Conservation (phyloP, 345 rosid genomes). For the Brassica cretica region DNA sequence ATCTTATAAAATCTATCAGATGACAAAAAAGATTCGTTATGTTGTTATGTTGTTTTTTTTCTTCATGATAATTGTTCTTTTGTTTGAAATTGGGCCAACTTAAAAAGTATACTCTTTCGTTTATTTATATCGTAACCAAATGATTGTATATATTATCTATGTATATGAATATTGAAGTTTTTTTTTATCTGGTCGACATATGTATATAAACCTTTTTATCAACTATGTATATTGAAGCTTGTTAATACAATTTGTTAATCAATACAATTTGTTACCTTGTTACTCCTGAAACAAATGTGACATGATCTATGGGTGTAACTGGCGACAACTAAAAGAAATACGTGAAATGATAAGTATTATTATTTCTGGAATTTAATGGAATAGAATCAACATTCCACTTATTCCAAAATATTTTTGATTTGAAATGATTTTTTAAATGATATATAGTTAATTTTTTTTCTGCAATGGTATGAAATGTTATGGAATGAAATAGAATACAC, state of each 20-base stretch:
- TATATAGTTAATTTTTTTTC: too few species aligned
- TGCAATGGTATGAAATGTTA: too few species aligned
- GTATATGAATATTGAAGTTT: not conserved
- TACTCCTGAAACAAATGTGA: not conserved
- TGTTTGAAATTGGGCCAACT: not conserved
- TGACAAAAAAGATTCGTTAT: not conserved
- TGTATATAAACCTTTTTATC: not conserved
- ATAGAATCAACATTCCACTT: too few species aligned
- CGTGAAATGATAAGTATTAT: too few species aligned
- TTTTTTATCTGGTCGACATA: not conserved
- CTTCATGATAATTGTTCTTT: not conserved
- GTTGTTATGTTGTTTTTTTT: not conserved
- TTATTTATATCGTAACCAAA: not conserved
- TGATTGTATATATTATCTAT: not conserved
- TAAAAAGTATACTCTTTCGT: slow-evolving; percentile 2
- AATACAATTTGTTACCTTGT: not conserved
- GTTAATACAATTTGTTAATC: not conserved
- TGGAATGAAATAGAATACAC: not conserved
- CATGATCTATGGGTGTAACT: not conserved
- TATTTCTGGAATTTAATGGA: too few species aligned
- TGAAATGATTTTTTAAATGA: too few species aligned
- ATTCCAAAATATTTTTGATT: too few species aligned
- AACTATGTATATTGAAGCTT: not conserved
- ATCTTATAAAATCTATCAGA: too few species aligned
- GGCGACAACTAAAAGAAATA: too few species aligned